A percentile compares a stretch with the other conserved stretches of the same genome.
phyloP scores from a whole-genome alignment of 768 basidiomycete genomes.

The Psilocybe sp. region DNA sequence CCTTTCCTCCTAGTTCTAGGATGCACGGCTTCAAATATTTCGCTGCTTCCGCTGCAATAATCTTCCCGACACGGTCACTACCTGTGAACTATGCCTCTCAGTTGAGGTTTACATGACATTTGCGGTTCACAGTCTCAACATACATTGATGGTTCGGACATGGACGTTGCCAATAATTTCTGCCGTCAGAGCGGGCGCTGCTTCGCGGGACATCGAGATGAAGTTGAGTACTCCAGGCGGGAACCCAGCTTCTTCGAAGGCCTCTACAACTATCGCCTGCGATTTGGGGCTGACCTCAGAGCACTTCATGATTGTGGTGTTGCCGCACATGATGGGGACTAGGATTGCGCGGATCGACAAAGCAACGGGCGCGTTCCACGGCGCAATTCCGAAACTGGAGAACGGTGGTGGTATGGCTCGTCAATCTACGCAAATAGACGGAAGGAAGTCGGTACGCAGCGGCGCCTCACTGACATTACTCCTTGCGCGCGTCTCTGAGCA shows the following conservation, averaged over 20 bases:
- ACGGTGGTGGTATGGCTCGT: neutral
- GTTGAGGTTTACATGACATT: neutral
- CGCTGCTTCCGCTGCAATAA: slow-evolving; percentile 52
- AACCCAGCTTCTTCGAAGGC: slow-evolving; percentile 57
- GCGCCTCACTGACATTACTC: slow-evolving; percentile 42
- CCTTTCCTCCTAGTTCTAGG: slow-evolving; percentile 55
- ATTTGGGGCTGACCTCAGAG: slow-evolving; percentile 48
- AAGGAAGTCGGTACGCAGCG: too few relatives aligned
- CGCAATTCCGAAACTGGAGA: slow-evolving; percentile 43
- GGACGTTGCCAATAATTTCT: slow-evolving; percentile 53
- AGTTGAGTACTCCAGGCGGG: slow-evolving; percentile 58
- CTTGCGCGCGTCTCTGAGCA: slow-evolving; percentile 45
- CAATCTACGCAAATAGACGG: neutral
- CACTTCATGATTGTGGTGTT: slow-evolving; percentile 55
- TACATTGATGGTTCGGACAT: slow-evolving; percentile 52
- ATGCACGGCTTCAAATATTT: slow-evolving; percentile 54
- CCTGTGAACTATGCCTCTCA: slow-evolving; percentile 46
- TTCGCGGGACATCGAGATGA: slow-evolving; percentile 43
- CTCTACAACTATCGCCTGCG: slow-evolving; percentile 43
- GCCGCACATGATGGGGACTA: slow-evolving; percentile 48
- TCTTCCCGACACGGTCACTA: slow-evolving; percentile 49
- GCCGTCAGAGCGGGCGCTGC: slow-evolving; percentile 41
- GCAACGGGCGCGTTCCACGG: slow-evolving; percentile 56
- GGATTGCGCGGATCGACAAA: slow-evolving; percentile 43
- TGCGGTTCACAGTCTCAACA: slow-evolving; percentile 7